Evolutionary conservation across 768 basidiomycete genomes (phyloP).

Genomic region (Aureoboletus auriporus): DNA sequence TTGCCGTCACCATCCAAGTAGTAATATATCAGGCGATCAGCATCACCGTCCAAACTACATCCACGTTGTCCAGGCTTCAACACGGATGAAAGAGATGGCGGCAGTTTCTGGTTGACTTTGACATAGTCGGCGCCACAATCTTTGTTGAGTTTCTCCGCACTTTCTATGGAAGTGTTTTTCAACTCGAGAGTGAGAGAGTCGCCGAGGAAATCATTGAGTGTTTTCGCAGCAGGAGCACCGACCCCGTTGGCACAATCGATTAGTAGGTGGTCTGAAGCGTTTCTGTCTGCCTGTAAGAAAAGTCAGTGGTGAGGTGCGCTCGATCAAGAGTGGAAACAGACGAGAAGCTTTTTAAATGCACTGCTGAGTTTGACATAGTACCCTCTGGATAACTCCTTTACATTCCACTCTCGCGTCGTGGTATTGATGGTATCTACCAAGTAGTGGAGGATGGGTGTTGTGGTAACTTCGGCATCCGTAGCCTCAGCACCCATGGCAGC

Average conservation of each 20-base stretch:
- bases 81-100: conserved; percentile 64
- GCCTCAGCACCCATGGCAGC: conserved; percentile 63
- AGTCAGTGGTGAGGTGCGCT: conserved; percentile 4
- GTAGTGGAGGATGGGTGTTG: conserved; percentile 95
- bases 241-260: conserved; percentile 99
- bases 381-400: conserved; percentile 74
- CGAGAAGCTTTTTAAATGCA: conserved; percentile 85
- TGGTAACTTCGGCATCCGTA: conserved; percentile 79
- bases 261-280: conserved; percentile 54
- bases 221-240: conserved; percentile 68
- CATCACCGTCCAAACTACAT: conserved; percentile 96
- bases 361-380: conserved; percentile 79
- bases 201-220: conserved; percentile 57
- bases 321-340: conserved; percentile 37
- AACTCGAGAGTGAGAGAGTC: conserved; percentile 59
- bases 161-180: conserved; percentile 63
- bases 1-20: conserved; percentile 73
- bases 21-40: conserved; percentile 94
- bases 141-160: conserved; percentile 74
- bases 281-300: conserved; percentile 50
- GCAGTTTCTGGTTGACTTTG: conserved; percentile 87
- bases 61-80: conserved; percentile 73
- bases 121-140: conserved; percentile 95
- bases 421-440: conserved; percentile 89
- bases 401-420: conserved; percentile 72